Percentiles rank a stretch among this genome's conserved stretches.
These are phyloP conservation scores for Anacardium occidentale DNA, from an alignment of 345 rosid species.

Conservation along the genomic window DNA sequence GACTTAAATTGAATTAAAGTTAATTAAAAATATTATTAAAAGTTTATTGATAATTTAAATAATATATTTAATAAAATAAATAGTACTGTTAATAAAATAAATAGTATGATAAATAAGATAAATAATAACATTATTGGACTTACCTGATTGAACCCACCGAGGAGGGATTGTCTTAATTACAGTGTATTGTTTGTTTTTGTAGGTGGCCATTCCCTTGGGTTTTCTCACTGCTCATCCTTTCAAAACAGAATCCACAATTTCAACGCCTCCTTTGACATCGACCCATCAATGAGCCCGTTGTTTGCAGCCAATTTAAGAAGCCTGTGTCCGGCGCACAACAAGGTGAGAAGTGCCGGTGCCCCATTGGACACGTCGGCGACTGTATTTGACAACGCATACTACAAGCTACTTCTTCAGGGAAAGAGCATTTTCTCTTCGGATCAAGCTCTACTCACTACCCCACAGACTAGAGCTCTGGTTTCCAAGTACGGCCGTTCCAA, in stretches of 20 bases:
- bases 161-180: neutral
- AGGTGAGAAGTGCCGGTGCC: conserved; percentile 36
- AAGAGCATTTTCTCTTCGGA: conserved; percentile 42
- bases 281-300: conserved; percentile 38
- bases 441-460: conserved; percentile 39
- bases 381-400: conserved; percentile 47
- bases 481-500: conserved; percentile 36
- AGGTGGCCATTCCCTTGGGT: conserved; percentile 93
- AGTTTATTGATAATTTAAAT: too few species aligned
- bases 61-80: too few species aligned
- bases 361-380: conserved; percentile 42
- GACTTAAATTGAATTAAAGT: too few species aligned
- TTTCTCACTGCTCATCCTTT: conserved; percentile 86
- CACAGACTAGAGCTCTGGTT: conserved; percentile 33
- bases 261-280: conserved; percentile 50
- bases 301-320: conserved; percentile 37
- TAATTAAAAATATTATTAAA: too few species aligned
- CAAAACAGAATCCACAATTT: conserved; percentile 80
- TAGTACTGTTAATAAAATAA: too few species aligned
- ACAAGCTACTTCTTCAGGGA: conserved; percentile 40
- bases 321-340: conserved; percentile 30
- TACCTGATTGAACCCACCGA: too few species aligned
- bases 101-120: too few species aligned
- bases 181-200: neutral
- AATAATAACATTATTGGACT: too few species aligned